Percentiles rank a stretch among this genome's conserved stretches.
Conservation (phyloP, 2,329 filamentous ascomycete genomes). For the Ascochyta viciae-villosae region DNA sequence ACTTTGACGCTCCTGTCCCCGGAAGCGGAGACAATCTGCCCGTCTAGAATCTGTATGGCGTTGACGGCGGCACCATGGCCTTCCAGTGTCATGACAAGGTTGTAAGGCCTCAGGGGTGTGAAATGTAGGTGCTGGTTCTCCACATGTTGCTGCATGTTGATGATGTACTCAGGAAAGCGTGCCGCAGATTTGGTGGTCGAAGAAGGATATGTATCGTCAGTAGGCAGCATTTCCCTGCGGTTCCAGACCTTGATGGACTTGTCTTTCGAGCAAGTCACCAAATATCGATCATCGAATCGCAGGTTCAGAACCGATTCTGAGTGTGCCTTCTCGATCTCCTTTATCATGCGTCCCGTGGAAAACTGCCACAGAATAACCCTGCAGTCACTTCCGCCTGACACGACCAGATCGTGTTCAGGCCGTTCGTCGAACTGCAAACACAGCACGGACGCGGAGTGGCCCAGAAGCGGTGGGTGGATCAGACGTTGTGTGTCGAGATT, state of each 20-base stretch:
- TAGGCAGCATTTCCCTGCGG: slow-evolving; percentile 59
- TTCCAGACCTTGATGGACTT: slow-evolving; percentile 98
- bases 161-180: slow-evolving; percentile 61
- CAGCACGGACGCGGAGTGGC: slow-evolving; percentile 85
- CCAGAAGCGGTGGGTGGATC: slow-evolving; percentile 73
- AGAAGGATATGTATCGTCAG: slow-evolving; percentile 49
- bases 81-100: slow-evolving; percentile 77
- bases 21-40: slow-evolving; percentile 91
- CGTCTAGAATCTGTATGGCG: slow-evolving; percentile 85
- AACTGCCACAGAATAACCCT: slow-evolving; percentile 92
- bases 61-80: slow-evolving; percentile 94
- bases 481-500: slow-evolving; percentile 81
- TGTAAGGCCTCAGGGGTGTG: slow-evolving; percentile 71
- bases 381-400: slow-evolving; percentile 92
- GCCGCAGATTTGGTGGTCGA: slow-evolving; percentile 53
- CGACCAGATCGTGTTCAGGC: slow-evolving; percentile 87
- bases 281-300: slow-evolving; percentile 85
- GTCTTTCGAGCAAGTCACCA: slow-evolving; percentile 97
- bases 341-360: slow-evolving; percentile 83
- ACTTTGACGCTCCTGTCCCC: slow-evolving; percentile 93
- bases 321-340: slow-evolving; percentile 79
- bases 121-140: slow-evolving; percentile 52
- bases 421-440: slow-evolving; percentile 94
- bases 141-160: slow-evolving; percentile 55
- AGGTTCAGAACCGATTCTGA: slow-evolving; percentile 92